A percentile compares a stretch with the other conserved stretches of the same genome.
These are phyloP conservation scores for Daedaleopsis nitida DNA, from an alignment of 768 basidiomycete species.

Conservation along the genomic window DNA sequence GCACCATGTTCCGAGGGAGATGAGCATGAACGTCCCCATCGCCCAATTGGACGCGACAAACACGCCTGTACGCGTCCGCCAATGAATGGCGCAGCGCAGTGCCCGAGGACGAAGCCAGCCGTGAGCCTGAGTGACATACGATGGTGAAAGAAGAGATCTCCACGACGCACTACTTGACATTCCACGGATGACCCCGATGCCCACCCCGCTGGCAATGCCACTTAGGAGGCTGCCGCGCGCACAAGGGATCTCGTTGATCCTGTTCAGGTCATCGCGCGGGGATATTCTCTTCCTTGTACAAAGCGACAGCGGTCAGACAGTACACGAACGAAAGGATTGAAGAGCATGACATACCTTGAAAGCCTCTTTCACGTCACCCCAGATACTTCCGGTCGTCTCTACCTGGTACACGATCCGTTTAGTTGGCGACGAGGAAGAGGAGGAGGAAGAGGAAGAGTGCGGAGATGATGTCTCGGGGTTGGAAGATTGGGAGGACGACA, in stretches of 20 bases:
- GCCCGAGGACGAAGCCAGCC: slow-evolving; percentile 1
- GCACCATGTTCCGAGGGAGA: slow-evolving; percentile 73
- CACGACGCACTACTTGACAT: slow-evolving; percentile 59
- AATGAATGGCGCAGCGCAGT: neutral
- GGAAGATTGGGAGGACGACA: slow-evolving; percentile 4
- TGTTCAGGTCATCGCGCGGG: slow-evolving; percentile 52
- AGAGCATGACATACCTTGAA: slow-evolving; percentile 30
- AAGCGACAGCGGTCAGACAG: slow-evolving; percentile 1
- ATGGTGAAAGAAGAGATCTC: neutral
- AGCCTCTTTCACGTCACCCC: slow-evolving; percentile 37
- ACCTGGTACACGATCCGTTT: slow-evolving; percentile 30
- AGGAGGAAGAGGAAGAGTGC: neutral
- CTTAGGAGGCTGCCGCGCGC: slow-evolving; percentile 73
- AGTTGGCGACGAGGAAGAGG: slow-evolving; percentile 8
- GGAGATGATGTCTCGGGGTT: neutral
- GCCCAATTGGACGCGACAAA: slow-evolving; percentile 80
- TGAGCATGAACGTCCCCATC: slow-evolving; percentile 67
- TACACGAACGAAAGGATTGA: neutral
- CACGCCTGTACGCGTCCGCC: slow-evolving; percentile 43
- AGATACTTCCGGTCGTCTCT: slow-evolving; percentile 37
- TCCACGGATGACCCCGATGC: slow-evolving; percentile 74
- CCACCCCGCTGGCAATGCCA: slow-evolving; percentile 80
- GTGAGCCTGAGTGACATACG: neutral
- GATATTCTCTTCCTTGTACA: slow-evolving; percentile 48
- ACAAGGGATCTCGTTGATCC: slow-evolving; percentile 74